Conservation (phyloP, 129 eudicot genomes). For the Smallanthus sonchifolius region DNA sequence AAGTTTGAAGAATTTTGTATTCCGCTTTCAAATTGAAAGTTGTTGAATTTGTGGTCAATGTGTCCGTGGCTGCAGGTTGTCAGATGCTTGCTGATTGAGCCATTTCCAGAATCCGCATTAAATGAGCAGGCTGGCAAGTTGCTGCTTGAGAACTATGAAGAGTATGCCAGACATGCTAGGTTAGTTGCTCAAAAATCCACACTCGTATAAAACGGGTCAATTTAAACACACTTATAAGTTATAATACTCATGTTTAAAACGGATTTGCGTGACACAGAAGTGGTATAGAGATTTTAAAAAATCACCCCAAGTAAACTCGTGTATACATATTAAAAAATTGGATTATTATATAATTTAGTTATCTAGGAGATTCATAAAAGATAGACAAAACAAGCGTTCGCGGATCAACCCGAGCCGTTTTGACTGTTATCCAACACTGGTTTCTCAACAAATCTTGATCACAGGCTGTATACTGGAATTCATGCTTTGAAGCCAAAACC, state of each 20-base stretch:
- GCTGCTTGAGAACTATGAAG: conserved; percentile 85
- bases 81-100: conserved; percentile 83
- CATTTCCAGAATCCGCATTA: conserved; percentile 88
- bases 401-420: too few species aligned
- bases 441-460: neutral
- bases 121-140: conserved; percentile 91
- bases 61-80: conserved; percentile 47
- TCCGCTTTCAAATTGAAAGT: neutral
- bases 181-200: conserved; percentile 8
- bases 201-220: neutral
- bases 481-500: conserved; percentile 79
- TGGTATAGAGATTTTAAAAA: neutral
- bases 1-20: conserved; percentile 16
- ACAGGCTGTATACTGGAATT: conserved; percentile 84
- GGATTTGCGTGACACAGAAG: too few species aligned
- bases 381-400: too few species aligned
- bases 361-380: neutral
- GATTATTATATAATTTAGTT: neutral
- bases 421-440: too few species aligned
- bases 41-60: neutral
- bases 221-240: neutral
- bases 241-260: neutral
- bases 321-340: neutral
- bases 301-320: neutral
- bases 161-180: conserved; percentile 95